phyloP scores from a whole-genome alignment of 2,329 filamentous ascomycete genomes.

The Penicillium sclerotiorum region DNA sequence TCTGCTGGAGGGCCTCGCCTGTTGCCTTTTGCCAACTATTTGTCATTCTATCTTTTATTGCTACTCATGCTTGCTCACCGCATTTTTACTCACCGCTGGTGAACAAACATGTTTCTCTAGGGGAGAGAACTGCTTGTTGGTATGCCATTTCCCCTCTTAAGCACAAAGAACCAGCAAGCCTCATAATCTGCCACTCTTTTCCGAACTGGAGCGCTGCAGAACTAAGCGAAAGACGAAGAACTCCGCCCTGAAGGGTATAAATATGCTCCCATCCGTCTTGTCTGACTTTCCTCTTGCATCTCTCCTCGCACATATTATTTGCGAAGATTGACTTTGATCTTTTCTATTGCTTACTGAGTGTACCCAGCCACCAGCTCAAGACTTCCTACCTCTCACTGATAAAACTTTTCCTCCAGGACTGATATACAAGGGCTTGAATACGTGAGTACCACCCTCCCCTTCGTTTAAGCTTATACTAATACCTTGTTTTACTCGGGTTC shows the following conservation, averaged over 20 bases:
- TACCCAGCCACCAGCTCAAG: not conserved
- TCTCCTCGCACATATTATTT: too few species aligned
- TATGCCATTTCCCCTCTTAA: not conserved
- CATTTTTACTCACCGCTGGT: not conserved
- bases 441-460: too few species aligned
- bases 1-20: not conserved
- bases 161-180: not conserved
- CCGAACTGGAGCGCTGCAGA: not conserved
- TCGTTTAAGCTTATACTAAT: too few species aligned
- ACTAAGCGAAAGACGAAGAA: not conserved
- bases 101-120: not conserved
- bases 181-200: not conserved
- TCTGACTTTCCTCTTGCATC: too few species aligned
- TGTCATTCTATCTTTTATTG: not conserved
- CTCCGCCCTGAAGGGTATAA: too few species aligned
- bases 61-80: too few species aligned
- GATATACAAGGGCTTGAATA: too few species aligned
- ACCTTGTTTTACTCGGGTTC: not conserved
- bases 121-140: not conserved
- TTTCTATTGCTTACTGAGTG: not conserved
- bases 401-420: not conserved
- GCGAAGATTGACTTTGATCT: too few species aligned
- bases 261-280: too few species aligned
- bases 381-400: not conserved
- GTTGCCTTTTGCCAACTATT: not conserved